phyloP scores from a whole-genome alignment of 768 basidiomycete genomes.

The Kwoniella sp. region DNA sequence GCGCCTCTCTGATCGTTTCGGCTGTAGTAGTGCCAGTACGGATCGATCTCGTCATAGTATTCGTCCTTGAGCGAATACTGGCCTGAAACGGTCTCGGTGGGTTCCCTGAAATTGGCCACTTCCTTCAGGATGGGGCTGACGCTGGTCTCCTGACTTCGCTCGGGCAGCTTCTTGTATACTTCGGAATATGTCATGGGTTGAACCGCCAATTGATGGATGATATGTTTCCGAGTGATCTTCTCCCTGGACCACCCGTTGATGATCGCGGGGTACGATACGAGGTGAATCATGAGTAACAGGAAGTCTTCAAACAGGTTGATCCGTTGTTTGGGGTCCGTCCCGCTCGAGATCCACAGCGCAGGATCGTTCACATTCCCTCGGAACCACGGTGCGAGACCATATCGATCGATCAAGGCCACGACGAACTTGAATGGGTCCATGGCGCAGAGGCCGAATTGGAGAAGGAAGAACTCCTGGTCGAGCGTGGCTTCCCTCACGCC shows the following conservation, averaged over 20 bases:
- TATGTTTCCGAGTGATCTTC: slow-evolving; percentile 73
- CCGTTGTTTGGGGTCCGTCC: slow-evolving; percentile 35
- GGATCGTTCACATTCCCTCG: slow-evolving; percentile 52
- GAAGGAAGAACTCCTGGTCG: slow-evolving; percentile 89
- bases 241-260: slow-evolving; percentile 70
- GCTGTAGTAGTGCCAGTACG: slow-evolving; percentile 94
- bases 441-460: slow-evolving; percentile 80
- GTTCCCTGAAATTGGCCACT: slow-evolving; percentile 79
- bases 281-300: slow-evolving; percentile 80
- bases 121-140: slow-evolving; percentile 77
- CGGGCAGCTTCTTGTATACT: slow-evolving; percentile 84
- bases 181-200: slow-evolving; percentile 88
- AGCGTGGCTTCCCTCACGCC: slow-evolving; percentile 94
- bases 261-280: slow-evolving; percentile 78
- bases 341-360: slow-evolving; percentile 26
- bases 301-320: slow-evolving; percentile 82
- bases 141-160: slow-evolving; percentile 80
- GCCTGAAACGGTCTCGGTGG: slow-evolving; percentile 75
- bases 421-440: slow-evolving; percentile 76
- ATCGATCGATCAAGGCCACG: slow-evolving; percentile 85
- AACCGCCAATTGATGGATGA: slow-evolving; percentile 85
- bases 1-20: slow-evolving; percentile 92
- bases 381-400: slow-evolving; percentile 79
- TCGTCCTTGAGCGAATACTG: slow-evolving; percentile 86
- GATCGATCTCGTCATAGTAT: slow-evolving; percentile 82